A percentile compares a stretch with the other conserved stretches of the same genome.
phyloP scores from a whole-genome alignment of 2,329 filamentous ascomycete genomes.

The Fusarium lateritium region DNA sequence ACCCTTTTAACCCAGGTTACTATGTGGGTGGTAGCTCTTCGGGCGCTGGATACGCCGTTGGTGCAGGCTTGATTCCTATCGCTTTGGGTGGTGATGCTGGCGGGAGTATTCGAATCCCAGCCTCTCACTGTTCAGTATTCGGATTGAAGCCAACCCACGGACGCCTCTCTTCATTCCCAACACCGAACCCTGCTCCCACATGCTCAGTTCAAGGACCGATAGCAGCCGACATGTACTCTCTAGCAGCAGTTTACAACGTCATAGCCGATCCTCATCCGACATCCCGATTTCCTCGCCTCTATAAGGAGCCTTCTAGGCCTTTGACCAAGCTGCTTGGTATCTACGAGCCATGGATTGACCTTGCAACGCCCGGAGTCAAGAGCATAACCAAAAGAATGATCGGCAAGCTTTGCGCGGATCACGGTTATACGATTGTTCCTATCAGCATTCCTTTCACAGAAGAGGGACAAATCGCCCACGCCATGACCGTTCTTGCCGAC shows the following conservation, averaged over 20 bases:
- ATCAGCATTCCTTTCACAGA: constrained; percentile 70
- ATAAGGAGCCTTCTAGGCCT: constrained; percentile 43
- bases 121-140: constrained; percentile 79
- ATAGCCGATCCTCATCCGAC: constrained; percentile 74
- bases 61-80: constrained; percentile 77
- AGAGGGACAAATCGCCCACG: constrained; percentile 80
- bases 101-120: constrained; percentile 80
- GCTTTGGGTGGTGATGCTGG: constrained; percentile 81
- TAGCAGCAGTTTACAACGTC: constrained; percentile 74
- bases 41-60: constrained; percentile 80
- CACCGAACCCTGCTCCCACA: constrained; percentile 70
- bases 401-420: constrained; percentile 65
- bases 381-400: constrained; percentile 60
- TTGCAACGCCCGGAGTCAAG: constrained; percentile 59
- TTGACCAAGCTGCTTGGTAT: constrained; percentile 71
- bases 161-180: constrained; percentile 74
- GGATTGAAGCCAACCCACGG: constrained; percentile 81
- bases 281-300: constrained; percentile 65
- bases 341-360: constrained; percentile 72
- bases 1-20: constrained; percentile 80
- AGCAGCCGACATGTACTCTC: constrained; percentile 75
- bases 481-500: constrained; percentile 81
- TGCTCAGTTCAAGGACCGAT: constrained; percentile 79
- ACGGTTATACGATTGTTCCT: constrained; percentile 68
- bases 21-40: constrained; percentile 85